Percentiles rank a stretch among this genome's conserved stretches.
phyloP scores from a whole-genome alignment of 2,329 filamentous ascomycete species.

The Hypoxylon sp. region DNA sequence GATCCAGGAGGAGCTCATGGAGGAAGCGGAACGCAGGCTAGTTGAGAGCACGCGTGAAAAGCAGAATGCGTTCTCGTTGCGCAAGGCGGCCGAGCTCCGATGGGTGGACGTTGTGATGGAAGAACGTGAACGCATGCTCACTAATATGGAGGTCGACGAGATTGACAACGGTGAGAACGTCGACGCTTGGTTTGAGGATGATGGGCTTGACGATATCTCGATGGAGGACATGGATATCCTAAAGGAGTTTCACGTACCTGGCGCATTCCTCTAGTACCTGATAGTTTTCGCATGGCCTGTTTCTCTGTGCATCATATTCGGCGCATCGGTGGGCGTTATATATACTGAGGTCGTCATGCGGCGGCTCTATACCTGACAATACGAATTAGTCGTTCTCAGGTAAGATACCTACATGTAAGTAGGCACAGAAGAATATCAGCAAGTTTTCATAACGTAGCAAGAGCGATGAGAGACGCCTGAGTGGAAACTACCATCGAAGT shows the following conservation, averaged over 20 bases:
- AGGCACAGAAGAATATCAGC: not conserved
- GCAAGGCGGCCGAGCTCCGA: slow-evolving; percentile 60
- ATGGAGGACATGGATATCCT: slow-evolving; percentile 14
- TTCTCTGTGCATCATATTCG: slow-evolving; percentile 5
- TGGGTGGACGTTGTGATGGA: slow-evolving; percentile 64
- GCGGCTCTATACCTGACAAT: not conserved
- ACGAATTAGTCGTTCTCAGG: not conserved
- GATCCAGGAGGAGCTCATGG: slow-evolving; percentile 61
- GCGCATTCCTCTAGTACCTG: slow-evolving; percentile 1
- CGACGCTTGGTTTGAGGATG: slow-evolving; percentile 49
- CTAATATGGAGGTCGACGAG: slow-evolving; percentile 60
- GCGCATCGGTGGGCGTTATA: not conserved
- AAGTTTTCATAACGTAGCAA: not conserved
- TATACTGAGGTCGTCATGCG: not conserved
- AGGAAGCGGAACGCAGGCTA: slow-evolving; percentile 56
- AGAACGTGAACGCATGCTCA: slow-evolving; percentile 62
- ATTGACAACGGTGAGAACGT: slow-evolving; percentile 56
- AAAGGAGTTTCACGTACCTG: slow-evolving; percentile 16
- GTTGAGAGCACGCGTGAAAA: slow-evolving; percentile 49
- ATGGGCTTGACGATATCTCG: slow-evolving; percentile 19
- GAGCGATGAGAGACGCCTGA: slow-evolving; percentile 1
- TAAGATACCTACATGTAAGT: not conserved
- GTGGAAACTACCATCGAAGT: slow-evolving; percentile 6
- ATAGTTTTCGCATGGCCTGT: not conserved
- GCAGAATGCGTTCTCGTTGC: slow-evolving; percentile 53